Conservation (phyloP, 495 filamentous ascomycete genomes). For the Rusavskia elegans region DNA sequence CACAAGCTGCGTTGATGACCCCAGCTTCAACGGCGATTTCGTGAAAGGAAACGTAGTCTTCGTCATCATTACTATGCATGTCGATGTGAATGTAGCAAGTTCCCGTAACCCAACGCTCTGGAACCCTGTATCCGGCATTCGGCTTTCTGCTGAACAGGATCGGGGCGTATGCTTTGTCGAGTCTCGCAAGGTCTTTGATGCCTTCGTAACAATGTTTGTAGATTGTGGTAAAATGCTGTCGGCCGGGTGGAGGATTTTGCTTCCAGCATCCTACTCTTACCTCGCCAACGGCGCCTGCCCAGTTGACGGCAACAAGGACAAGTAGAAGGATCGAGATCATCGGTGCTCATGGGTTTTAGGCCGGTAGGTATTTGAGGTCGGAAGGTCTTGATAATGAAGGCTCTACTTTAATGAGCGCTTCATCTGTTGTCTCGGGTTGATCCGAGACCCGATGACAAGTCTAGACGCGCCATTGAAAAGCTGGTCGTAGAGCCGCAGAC, state of each 20-base stretch:
- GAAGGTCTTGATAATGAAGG: too few relatives aligned
- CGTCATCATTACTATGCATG: not conserved
- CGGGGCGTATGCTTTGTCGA: not conserved
- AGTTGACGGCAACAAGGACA: too few relatives aligned
- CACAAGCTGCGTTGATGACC: not conserved
- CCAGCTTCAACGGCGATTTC: slow-evolving; percentile 14
- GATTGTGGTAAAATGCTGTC: not conserved
- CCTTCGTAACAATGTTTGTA: not conserved
- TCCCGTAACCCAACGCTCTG: not conserved
- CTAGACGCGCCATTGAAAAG: not conserved
- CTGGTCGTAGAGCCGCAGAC: not conserved
- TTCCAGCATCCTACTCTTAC: not conserved
- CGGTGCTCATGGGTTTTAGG: too few relatives aligned
- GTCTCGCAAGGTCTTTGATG: not conserved
- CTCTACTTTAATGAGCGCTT: not conserved
- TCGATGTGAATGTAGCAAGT: not conserved
- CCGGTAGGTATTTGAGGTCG: too few relatives aligned
- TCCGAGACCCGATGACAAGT: not conserved
- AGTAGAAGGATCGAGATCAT: too few relatives aligned
- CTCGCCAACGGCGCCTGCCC: not conserved
- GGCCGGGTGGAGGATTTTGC: not conserved
- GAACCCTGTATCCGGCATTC: not conserved
- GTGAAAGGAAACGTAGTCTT: not conserved
- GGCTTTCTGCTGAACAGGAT: not conserved
- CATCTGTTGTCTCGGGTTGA: not conserved